Evolutionary conservation across 2,329 filamentous ascomycete species (phyloP), one percentile per base, ranked within the genome.

Genomic region (Exophiala sp.): DNA sequence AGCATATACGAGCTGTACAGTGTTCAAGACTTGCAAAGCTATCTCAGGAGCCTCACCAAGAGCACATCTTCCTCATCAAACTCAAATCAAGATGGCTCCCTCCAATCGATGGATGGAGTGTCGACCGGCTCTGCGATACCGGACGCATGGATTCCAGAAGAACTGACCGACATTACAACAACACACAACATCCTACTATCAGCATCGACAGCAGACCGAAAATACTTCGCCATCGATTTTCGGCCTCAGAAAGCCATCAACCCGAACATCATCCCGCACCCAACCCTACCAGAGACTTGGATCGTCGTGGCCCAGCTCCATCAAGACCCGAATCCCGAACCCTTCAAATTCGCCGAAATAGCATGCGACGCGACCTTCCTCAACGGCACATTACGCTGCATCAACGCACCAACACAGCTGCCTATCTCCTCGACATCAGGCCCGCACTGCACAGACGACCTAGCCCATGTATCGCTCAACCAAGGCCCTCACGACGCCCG

Each of bases 201-300:
- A 0, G 34, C 63, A 2, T 73, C 75, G 0, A 77, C 72, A 0
- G 41, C 52, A 1, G 66, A 78, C 56, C 64, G 61, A 27, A 71
- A 67, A 24, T 80, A 71, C 65, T 80, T 79, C 56, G 53, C 57
- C 21, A 71, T 81, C 60, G n/a, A 63, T 68, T 13, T 78, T 81
- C 54, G 69, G 66, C 9, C 62, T 63, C 27, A 58, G 67, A 47
- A 59, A 5, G 68, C 68, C 24, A 70, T 75, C 49, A 81, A 81
- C 52, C 77, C 79, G 13, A 81, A 76, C 62, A 72, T 81, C 55
- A 70, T 81, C 32, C 77, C 79, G 0, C 79, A 81, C 59, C 77
- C 77, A 2, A 64, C 59, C 1, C 59, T 68, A 5, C 63, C 68
- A 2, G 62, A 76, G 34, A 73, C 68, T 1, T 81, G 71, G 69